Evolutionary conservation across 1,284 basidiomycete genomes (phyloP).

Genomic region (Neolentinus lepideus): DNA sequence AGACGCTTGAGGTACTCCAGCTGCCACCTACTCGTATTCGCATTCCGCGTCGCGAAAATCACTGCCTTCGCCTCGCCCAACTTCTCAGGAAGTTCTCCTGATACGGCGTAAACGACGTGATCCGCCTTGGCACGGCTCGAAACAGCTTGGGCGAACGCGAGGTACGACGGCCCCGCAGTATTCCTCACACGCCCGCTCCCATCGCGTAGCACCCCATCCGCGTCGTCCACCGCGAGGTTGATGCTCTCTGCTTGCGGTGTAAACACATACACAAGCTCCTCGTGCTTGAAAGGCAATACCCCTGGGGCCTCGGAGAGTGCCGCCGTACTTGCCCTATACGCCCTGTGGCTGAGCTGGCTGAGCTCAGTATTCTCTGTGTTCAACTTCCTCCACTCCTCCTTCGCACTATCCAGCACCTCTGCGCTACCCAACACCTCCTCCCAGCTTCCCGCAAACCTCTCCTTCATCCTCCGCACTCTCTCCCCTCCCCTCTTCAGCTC

Average conservation of each 20-base stretch:
- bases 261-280: constrained; percentile 33
- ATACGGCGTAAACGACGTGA: constrained; percentile 41
- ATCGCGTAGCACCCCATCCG: constrained; percentile 36
- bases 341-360: constrained; percentile 37
- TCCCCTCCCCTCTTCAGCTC: constrained; percentile 33
- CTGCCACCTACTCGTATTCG: constrained; percentile 49
- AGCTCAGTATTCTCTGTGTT: constrained; percentile 33
- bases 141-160: constrained; percentile 37
- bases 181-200: constrained; percentile 39
- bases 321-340: constrained; percentile 40
- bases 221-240: constrained; percentile 57
- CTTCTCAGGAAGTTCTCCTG: constrained; percentile 14
- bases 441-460: constrained; percentile 40
- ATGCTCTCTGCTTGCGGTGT: constrained; percentile 50
- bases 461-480: constrained; percentile 44
- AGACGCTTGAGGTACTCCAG: constrained; percentile 31
- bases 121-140: constrained; percentile 19
- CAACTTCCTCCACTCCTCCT: constrained; percentile 22
- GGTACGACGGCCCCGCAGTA: constrained; percentile 48
- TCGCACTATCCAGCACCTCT: constrained; percentile 17
- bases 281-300: constrained; percentile 27
- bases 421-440: constrained; percentile 23
- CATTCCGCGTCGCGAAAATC: constrained; percentile 53
- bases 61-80: constrained; percentile 22
- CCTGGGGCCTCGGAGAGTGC: constrained; percentile 33